phyloP scores from a whole-genome alignment of 129 eudicot species.

The Flaveria brownii region DNA sequence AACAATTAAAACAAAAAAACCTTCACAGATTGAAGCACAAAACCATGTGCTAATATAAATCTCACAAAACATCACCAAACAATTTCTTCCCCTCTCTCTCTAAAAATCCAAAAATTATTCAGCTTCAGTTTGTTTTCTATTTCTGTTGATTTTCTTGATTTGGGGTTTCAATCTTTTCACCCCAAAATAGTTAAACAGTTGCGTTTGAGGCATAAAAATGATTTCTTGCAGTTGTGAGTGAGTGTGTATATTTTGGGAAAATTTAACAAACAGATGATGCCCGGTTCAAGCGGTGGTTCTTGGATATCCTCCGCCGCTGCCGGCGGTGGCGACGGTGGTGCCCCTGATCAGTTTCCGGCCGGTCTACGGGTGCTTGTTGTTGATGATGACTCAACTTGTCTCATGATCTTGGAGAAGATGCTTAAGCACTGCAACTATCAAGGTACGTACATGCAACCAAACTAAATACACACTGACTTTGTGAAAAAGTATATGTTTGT shows the following conservation, averaged over 20 bases:
- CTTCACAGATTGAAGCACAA: conserved; percentile 44
- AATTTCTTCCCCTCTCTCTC: conserved; percentile 20
- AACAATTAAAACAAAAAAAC: conserved; percentile 12
- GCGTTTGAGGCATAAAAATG: conserved; percentile 31
- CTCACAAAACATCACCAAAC: conserved; percentile 26
- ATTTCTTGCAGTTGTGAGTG: conserved; percentile 12
- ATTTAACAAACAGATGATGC: conserved; percentile 32
- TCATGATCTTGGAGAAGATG: conserved; percentile 52
- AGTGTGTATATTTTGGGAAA: conserved; percentile 24
- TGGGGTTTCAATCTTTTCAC: conserved; percentile 12
- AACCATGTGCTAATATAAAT: conserved; percentile 46
- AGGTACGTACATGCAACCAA: conserved; percentile 18
- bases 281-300: conserved; percentile 32
- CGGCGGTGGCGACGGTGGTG: conserved; percentile 11
- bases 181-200: conserved; percentile 26
- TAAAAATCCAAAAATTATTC: conserved; percentile 24
- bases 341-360: conserved; percentile 57
- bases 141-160: conserved; percentile 18
- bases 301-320: too few species aligned
- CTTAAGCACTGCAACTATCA: conserved; percentile 59
- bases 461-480: too few species aligned
- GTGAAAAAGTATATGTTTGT: too few species aligned
- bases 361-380: conserved; percentile 69
- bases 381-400: conserved; percentile 71
- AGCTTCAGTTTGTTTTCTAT: conserved; percentile 28